Evolutionary conservation across 2,329 filamentous ascomycete species (phyloP), one percentile per base, ranked within the genome.

Genomic region (Fusarium oxysporum): DNA sequence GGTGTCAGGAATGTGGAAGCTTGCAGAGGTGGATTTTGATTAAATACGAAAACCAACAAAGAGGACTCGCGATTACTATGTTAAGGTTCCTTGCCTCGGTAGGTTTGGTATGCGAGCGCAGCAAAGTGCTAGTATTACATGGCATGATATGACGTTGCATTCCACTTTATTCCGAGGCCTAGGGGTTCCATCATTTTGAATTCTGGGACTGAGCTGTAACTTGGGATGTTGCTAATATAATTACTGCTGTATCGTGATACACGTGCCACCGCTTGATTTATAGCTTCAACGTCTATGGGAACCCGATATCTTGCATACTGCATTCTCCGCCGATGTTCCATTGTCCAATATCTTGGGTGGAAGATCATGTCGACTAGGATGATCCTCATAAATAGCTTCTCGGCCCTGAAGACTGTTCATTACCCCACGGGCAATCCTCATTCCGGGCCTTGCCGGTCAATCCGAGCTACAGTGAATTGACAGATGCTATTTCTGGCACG

Each of bases 101-200:
- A 53, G 40, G 62, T 43, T 44, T 66, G 44, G 44, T 67, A 60
- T 68, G 55, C 47, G n/a, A 66, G 43, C 47, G 33, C 17, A 51
- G 40, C 38, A 51, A 60, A 47, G 33, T 66, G 45, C 40, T 35
- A 37, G 57, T 60, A 37, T 44, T 38, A 8, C 50, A 57, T 40
- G 23, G 54, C 47, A 67, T 61, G 33, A 62, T 43, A 67, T 67
- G 62, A 62, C 65, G 65, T 67, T 67, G n/a, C 54, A 67, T 67
- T 45, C 63, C 65, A 67, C 54, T 67, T 55, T 37, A 53, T 54
- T 54, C 50, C 50, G 50, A 54, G 50, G 50, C 25, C 21, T 54
- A 54, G 14, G 50, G 25, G 50, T 30, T 54, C 28, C 50, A 40
- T 54, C 33, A 54, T 40, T 40, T 54, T 14, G 23, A 23, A n/a